Percentiles rank a stretch among this genome's conserved stretches.
phyloP scores from a whole-genome alignment of 345 rosid species.

The Heritiera littoralis region DNA sequence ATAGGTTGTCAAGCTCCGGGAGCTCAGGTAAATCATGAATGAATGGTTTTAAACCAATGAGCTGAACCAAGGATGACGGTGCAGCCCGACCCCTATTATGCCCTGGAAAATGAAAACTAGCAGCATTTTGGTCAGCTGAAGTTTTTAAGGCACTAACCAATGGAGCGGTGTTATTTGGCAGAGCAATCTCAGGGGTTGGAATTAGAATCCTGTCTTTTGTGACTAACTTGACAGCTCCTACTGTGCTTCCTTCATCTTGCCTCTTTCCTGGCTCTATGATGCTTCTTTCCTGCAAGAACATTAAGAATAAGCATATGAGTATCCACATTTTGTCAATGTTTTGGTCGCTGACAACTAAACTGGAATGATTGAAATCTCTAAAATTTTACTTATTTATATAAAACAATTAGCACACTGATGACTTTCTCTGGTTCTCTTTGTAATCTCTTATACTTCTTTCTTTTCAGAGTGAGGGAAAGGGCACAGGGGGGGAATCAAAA shows the following conservation, averaged over 20 bases:
- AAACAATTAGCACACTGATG: neutral
- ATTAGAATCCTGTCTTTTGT: conserved; percentile 18
- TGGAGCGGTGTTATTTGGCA: conserved; percentile 33
- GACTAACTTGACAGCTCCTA: neutral
- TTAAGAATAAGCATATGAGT: no score
- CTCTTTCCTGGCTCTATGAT: conserved; percentile 27
- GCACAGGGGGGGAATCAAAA: neutral
- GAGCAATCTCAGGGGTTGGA: conserved; percentile 17
- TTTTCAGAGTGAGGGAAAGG: neutral
- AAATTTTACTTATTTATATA: no score
- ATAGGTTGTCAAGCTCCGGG: conserved; percentile 61
- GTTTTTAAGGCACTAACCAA: conserved; percentile 51
- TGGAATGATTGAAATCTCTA: no score
- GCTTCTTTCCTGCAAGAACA: conserved; percentile 28
- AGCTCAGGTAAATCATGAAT: conserved; percentile 61
- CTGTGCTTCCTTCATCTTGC: neutral
- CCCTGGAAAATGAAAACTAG: conserved; percentile 67
- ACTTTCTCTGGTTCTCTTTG: neutral
- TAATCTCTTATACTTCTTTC: neutral
- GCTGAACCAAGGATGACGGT: conserved; percentile 45
- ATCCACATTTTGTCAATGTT: no score
- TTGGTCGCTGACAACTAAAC: no score
- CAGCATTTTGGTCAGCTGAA: conserved; percentile 48
- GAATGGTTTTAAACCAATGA: conserved; percentile 54
- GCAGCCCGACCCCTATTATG: conserved; percentile 68